Evolutionary conservation across 306 rosid genomes (phyloP).

Genomic region (Coriaria nepalensis): DNA sequence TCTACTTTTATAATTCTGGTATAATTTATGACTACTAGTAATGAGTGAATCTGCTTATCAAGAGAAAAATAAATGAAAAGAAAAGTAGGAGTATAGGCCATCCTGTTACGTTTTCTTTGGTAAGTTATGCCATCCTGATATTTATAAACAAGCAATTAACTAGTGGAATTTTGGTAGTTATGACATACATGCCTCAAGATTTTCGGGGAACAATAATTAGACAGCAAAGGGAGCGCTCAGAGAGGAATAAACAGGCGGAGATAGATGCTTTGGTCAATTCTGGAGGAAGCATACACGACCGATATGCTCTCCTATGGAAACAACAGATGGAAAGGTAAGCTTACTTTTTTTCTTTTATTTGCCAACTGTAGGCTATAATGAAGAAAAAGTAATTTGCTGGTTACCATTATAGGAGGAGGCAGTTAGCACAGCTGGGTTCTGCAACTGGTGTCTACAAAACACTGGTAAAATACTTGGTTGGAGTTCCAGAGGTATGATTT

Average conservation of each 20-base stretch:
- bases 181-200: conserved; percentile 99
- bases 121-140: no score
- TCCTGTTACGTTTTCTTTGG: no score
- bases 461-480: conserved; percentile 88
- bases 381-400: conserved; percentile 5
- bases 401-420: conserved; percentile 53
- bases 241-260: conserved; percentile 91
- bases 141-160: no score
- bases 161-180: conserved; percentile 34
- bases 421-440: conserved; percentile 89
- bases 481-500: conserved; percentile 79
- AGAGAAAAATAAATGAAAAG: no score
- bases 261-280: conserved; percentile 69
- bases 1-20: no score
- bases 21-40: no score
- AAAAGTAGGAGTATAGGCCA: no score
- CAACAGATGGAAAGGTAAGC: conserved; percentile 95
- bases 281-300: conserved; percentile 66
- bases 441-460: conserved; percentile 98
- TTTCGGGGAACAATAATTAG: conserved; percentile 85
- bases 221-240: conserved; percentile 91
- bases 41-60: no score
- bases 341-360: conserved; percentile 6
- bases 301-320: conserved; percentile 75
- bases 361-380: conserved; percentile 3